Evolutionary conservation across 1,284 basidiomycete species (phyloP), one percentile per base, ranked within the genome.

Genomic region (Irpex sp.): DNA sequence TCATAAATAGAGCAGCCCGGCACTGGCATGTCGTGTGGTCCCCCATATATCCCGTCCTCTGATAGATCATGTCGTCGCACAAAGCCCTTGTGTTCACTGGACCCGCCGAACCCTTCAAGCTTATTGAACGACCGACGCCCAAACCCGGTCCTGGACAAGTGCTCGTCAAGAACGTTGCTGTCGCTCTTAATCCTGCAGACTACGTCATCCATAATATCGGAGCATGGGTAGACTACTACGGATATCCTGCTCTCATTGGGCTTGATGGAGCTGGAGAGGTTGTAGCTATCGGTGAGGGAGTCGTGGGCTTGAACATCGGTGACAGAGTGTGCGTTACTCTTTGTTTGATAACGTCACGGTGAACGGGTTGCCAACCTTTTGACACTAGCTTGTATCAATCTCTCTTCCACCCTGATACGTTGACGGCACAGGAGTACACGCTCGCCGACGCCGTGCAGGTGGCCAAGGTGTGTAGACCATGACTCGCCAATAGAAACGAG

Each of bases 381-480:
- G 19, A 26, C 6, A 21, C 37, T 9, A 59, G 58, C 13, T 17
- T 59, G n/a, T 47, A 59, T 3, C 7, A 59, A 8, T 17, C 31
- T 8, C 11, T 3, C 26, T 68, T 62, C 7, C 56, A 31, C 11
- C 49, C 47, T 6, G 54, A 66, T 8, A 57, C 52, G 6, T 61
- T 62, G 13, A 63, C 66, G 2, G 68, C 67, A 60, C 70, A 72
- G 54, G 64, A 72, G 21, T 69, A 69, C 26, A 55, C 62, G 0
- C 15, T 63, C n/a, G 58, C 60, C 4, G 15, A 51, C 15, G 64
- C 64, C 11, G 62, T 54, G 4, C 31, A 62, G 8, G 19, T 47
- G 1, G 51, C 66, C 1, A 61, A 75, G 60, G 48, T 47, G n/a
- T n/a, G n/a, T 11, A 36, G 19, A 5, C 11, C 5, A 26, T n/a